A percentile compares a stretch with the other conserved stretches of the same genome.
Evolutionary conservation across 208 protist genomes (phyloP).

Genomic region (Kentomonas sorsogonicus): DNA sequence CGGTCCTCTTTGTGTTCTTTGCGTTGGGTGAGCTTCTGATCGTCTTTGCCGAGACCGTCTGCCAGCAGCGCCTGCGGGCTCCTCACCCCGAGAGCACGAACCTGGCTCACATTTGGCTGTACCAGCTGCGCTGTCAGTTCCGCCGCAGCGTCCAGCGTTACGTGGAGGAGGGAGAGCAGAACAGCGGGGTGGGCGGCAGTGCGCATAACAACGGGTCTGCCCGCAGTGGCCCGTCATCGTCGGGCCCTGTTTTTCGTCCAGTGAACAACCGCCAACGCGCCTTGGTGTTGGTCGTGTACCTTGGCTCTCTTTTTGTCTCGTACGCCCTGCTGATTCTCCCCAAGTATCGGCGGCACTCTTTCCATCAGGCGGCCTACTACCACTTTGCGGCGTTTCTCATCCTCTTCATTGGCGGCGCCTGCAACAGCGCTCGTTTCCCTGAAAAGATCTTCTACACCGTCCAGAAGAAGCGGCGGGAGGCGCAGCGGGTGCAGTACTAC

Average conservation of each 20-base stretch:
- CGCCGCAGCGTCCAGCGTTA: no score
- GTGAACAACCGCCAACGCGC: no score
- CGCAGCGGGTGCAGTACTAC: conserved; percentile 11
- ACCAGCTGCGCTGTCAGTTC: conserved; percentile 9
- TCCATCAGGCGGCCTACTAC: conserved; percentile 44
- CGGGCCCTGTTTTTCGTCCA: no score
- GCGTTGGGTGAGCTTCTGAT: conserved; percentile 9
- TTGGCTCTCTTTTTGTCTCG: no score
- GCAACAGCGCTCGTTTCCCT: conserved; percentile 42
- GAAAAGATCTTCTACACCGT: conserved; percentile 39
- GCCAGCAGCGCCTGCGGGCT: background rate
- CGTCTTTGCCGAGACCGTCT: no score
- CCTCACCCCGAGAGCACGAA: conserved; percentile 5
- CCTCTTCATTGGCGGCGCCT: conserved; percentile 33
- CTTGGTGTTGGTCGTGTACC: no score
- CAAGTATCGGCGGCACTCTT: no score
- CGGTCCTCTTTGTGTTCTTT: conserved; percentile 1
- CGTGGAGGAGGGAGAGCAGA: no score
- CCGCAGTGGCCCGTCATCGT: no score
- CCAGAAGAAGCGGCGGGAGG: conserved; percentile 11
- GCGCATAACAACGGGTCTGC: no score
- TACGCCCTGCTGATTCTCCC: no score
- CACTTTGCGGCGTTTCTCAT: conserved; percentile 49
- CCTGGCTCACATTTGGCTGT: conserved; percentile 7
- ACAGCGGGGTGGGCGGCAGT: no score